Evolutionary conservation across 2,329 filamentous ascomycete species (phyloP), one percentile per base, ranked within the genome.

Genomic region (Claviceps pazoutovae): DNA sequence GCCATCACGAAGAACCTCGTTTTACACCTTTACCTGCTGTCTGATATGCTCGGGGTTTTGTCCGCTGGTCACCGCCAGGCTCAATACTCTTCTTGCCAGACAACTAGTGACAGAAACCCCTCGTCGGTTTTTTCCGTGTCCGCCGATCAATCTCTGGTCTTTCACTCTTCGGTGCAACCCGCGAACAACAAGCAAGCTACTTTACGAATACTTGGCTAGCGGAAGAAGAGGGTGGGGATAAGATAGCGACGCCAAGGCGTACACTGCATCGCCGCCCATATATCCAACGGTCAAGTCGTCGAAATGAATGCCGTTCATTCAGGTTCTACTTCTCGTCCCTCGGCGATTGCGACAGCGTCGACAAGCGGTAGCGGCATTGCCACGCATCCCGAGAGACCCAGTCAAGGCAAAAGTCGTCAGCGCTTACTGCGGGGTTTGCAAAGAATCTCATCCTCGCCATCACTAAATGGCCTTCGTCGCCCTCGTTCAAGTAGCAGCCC

Each of bases 391-490:
- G 63, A 64, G 36, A 54, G 60, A 51, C 57, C 61, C 47, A 46
- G 56, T 26, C 88, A 84, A 66, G 72, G 78, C 52, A 88, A 83
- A 64, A 78, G 80, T 50, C 79, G 85, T 46, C 80, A 83, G 59
- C 80, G 83, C 54, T 68, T 95, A 37, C 71, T 94, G 17, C 81
- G 82, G 56, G 80, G 83, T 36, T 75, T 95, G 48, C 84, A 91
- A 56, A 83, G 87, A 53, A 91, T 94, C 61, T 83, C 86, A 11
- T 95, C 88, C 0, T 88, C 84, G 6, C 83, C 86, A 1, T 86
- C 85, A 16, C 70, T 95, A 49, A 73, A 77, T 42, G 78, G 78
- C 53, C 66, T 82, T 51, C 76, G 80, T 52, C 79, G 84, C 54
- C 71, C 80, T 26, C 76, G 82, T 52, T 83, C 87, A 6, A 76